Percentiles rank a stretch among this genome's conserved stretches.
Evolutionary conservation across 176 grass and related monocot species (phyloP).

Genomic region (Triticum monococcum): DNA sequence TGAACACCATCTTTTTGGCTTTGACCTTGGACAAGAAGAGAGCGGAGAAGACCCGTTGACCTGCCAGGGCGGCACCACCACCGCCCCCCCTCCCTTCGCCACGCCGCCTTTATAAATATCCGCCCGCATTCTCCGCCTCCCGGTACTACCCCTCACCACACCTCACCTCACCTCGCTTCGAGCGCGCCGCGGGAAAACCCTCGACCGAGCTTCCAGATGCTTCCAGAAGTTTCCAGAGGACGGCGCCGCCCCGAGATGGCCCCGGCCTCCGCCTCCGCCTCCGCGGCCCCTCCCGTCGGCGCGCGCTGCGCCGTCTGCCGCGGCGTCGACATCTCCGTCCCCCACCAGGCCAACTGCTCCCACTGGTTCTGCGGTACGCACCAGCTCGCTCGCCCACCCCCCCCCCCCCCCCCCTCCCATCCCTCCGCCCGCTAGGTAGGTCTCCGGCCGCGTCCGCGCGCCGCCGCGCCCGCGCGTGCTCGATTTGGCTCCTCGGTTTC

Average conservation of each 20-base stretch:
- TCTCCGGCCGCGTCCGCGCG: neutral
- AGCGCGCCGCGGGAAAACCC: neutral
- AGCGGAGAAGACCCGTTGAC: neutral
- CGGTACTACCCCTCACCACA: neutral
- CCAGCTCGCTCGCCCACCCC: neutral
- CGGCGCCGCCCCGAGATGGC: neutral
- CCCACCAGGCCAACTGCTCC: constrained; percentile 40
- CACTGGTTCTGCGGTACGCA: constrained; percentile 43
- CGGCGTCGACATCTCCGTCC: constrained; percentile 4
- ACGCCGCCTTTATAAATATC: constrained; percentile 8
- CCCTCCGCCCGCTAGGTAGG: neutral
- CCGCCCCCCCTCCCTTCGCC: too few species aligned
- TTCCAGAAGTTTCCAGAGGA: constrained; percentile 2
- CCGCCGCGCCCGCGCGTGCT: neutral
- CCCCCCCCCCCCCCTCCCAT: neutral
- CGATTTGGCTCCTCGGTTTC: neutral
- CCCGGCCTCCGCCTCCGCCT: neutral
- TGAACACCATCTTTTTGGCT: neutral
- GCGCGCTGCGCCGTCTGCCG: constrained; percentile 30
- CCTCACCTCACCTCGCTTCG: neutral
- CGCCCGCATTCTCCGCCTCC: neutral
- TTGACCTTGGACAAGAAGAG: neutral
- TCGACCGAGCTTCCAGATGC: neutral
- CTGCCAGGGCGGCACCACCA: neutral
- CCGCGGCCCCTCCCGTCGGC: neutral